Base-by-base conservation (phyloP, 805 yeast genomes). In the Saccharomyces kudriavzevii region DNA sequence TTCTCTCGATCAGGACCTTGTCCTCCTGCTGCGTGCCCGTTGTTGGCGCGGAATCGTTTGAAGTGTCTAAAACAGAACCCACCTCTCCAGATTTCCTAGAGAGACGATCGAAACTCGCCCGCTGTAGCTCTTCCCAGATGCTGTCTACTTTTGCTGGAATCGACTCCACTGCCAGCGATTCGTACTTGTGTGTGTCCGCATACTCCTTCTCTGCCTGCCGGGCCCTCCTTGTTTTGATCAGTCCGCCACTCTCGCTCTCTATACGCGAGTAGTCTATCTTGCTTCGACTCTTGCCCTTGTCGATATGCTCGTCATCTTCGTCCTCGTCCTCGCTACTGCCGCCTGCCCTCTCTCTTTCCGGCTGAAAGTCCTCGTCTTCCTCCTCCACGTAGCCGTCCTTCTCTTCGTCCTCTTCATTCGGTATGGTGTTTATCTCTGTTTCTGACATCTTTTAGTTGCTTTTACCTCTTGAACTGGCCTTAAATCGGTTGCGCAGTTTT, bases 181-280 rank as follows among this genome's bases (percentile, higher is more conserved):
- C 73, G 57, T 62, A 69, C 61, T 64, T 66, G 29, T 59, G 61
- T 56, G 56, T 65, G 58, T 56, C 66, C 55, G 52, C 56, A 1
- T 47, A 47, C 45, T 60, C 68, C 20, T 63, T 66, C 51, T 82
- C 87, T 24, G 71, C 55, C 28, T 69, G 70, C 48, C 86, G 68
- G 58, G 84, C 92, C 24, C 80, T 76, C 58, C 96, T 74, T 0
- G 96, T 88, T 61, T 81, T 80, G 35, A 88, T 78, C 52, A 84
- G 75, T 0, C 89, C 85, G n/a, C 85, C 86, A 13, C 73, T 63
- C 48, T 75, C 61, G 63, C 81, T 79, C 56, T 81, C 87, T 5
- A 85, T 79, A 2, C 70, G 69, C 5, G 79, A 72, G 64, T 85
- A 85, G 45, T 63, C 61, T 2, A 50, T 40, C 10, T 14, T 51